Base-by-base conservation (phyloP, 257 asterid species). In the Penstemon eatonii region DNA sequence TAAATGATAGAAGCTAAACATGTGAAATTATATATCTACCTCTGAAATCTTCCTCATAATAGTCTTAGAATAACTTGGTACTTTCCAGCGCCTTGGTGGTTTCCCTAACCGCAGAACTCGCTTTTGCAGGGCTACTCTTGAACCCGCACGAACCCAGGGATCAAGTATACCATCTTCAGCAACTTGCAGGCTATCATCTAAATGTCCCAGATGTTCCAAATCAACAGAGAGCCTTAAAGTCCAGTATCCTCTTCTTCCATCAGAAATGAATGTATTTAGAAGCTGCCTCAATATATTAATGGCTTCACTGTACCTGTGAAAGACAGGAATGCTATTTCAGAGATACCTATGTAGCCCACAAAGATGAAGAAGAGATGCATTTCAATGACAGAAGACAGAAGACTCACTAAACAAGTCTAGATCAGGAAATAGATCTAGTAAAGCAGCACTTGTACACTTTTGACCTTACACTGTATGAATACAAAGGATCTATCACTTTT, bases 21-120 rank as follows among this genome's bases (percentile, higher is more conserved):
- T n/a, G 49, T 60, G 15, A 37, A 73, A 51, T 33, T 10, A 43
- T 38, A 46, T 15, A 54, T 57, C 67, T 73, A 89, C 99, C 97
- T 93, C 97, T 43, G 73, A 57, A 72, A 90, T 90, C 85, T 87
- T 90, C 84, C 91, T 76, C 73, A 80, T 83, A 62, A 90, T 68
- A 69, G 87, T 80, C 49, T 73, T 71, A 5, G 91, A 84, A 67
- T 65, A 93, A 67, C 79, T 77, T 66, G 99, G 99, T 63, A 72
- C 73, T 82, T 85, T 90, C 99, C 99, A 93, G 44, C 97, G 95
- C 75, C 99, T 76, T 4, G 99, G 99, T 63, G 99, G 99, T 80
- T 87, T 93, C n/a, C 97, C 97, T 76, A 90, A 64, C 60, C 97
- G 84, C 42, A 90, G 63, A 52, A 93, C 94, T 60, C 96, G 84